Base-by-base conservation (phyloP, 176 grass and related monocot species). In the Eragrostis curvula region DNA sequence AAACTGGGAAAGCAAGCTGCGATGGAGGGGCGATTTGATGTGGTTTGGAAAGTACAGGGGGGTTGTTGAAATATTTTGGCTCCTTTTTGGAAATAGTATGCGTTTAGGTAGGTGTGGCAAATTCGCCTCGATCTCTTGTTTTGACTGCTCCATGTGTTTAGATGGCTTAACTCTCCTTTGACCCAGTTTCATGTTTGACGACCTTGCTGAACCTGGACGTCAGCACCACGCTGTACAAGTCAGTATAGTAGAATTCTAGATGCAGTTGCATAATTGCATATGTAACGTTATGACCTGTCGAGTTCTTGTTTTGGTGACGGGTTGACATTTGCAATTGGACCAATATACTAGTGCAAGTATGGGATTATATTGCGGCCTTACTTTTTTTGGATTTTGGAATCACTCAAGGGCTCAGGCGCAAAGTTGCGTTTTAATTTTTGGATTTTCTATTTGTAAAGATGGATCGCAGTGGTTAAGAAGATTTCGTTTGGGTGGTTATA, bases 101-200 rank as follows among this genome's bases (percentile, higher is more conserved):
- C 23, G 24, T 69, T 57, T 39, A 40, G 84, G 2, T 78, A 28
- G 41, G 47, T 27, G 74, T 40, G 27, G 4, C 50, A 28, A 79
- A 67, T 67, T 88, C 28, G 41, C 8, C 49, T 36, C 56, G 46
- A 87, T 27, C 32, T 55, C 20, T 57, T 14, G 23, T 78, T 82
- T 59, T 64, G 67, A 79, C 48, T 6, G 66, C 24, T 53, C 23
- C 57, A 18, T 11, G 2, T 47, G 20, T 9, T 3, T 63, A 10
- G 30, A 9, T 10, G 2, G 16, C 23, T 16, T 7, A 2, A 8
- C 48, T 77, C 45, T 24, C 17, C 20, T 3, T 21, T 71, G 79
- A 77, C 64, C 42, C 0, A 30, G 79, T 46, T 82, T 39, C 45
- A 1, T 12, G 5, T 53, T 15, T 16, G 78, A 25, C 20, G 30